These are phyloP conservation scores for Kurtzmaniella quercitrusa DNA, from an alignment of 1,139 yeast species.

Conservation along the genomic window DNA sequence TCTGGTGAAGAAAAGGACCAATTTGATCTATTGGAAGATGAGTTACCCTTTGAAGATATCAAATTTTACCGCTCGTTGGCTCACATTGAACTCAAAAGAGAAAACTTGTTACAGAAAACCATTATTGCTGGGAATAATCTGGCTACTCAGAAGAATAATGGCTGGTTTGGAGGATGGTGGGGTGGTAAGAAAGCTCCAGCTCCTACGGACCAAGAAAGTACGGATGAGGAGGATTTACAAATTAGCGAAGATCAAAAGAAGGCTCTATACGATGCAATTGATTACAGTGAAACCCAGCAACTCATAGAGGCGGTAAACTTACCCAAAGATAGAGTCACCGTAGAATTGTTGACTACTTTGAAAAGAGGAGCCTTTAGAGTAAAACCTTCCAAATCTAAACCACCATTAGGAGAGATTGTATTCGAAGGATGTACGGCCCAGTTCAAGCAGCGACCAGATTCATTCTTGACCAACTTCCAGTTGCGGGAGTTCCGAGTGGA, in stretches of 20 bases:
- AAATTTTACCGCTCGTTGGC: conserved; percentile 83
- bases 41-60: conserved; percentile 70
- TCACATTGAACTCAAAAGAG: conserved; percentile 58
- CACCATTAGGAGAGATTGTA: conserved; percentile 67
- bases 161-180: conserved; percentile 48
- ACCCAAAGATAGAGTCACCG: conserved; percentile 68
- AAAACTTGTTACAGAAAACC: conserved; percentile 21
- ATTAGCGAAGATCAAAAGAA: conserved; percentile 62
- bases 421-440: conserved; percentile 82
- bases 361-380: conserved; percentile 75
- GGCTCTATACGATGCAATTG: conserved; percentile 91
- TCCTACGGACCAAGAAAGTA: conserved; percentile 13
- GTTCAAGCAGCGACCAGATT: conserved; percentile 74
- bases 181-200: conserved; percentile 1
- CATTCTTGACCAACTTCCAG: conserved; percentile 67
- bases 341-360: conserved; percentile 65
- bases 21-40: conserved; percentile 53
- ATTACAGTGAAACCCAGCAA: conserved; percentile 70
- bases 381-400: conserved; percentile 30
- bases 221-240: conserved; percentile 38
- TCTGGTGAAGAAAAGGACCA: conserved; percentile 32
- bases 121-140: conserved; percentile 4
- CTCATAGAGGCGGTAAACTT: conserved; percentile 52
- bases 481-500: conserved; percentile 79
- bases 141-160: conserved; percentile 16